A percentile compares a stretch with the other conserved stretches of the same genome.
These are phyloP conservation scores for Termitomyces sp. DNA, from an alignment of 768 basidiomycete genomes.

Conservation along the genomic window DNA sequence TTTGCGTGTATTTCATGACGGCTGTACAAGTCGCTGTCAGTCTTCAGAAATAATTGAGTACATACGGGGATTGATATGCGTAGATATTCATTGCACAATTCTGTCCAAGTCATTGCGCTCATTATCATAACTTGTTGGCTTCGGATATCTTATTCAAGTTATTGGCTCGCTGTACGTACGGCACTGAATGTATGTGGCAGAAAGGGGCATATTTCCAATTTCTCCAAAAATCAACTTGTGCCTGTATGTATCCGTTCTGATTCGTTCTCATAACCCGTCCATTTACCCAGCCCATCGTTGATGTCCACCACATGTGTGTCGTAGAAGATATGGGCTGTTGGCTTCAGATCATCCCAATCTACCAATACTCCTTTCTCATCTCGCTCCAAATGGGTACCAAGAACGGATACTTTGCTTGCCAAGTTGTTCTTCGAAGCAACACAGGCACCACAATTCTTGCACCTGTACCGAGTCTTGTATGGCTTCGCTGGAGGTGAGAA, in stretches of 20 bases:
- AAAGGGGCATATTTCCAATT: constrained; percentile 5
- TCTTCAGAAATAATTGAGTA: constrained; percentile 15
- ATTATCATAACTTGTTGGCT: background rate
- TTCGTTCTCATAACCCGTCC: constrained; percentile 59
- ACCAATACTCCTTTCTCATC: constrained; percentile 49
- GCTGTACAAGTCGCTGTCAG: constrained; percentile 8
- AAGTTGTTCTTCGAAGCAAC: constrained; percentile 54
- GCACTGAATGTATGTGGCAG: background rate
- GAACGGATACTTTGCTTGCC: constrained; percentile 51
- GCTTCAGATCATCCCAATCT: constrained; percentile 54
- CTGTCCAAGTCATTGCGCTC: background rate
- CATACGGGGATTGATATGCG: no score
- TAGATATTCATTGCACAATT: no score
- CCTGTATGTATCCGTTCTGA: constrained; percentile 38
- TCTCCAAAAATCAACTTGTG: constrained; percentile 1
- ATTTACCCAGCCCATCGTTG: constrained; percentile 56
- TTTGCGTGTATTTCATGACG: constrained; percentile 38
- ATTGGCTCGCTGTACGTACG: background rate
- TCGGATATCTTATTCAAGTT: background rate
- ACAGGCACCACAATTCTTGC: constrained; percentile 56
- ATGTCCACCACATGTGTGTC: constrained; percentile 59
- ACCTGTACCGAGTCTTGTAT: constrained; percentile 62
- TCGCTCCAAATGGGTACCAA: constrained; percentile 56
- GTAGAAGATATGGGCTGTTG: constrained; percentile 68
- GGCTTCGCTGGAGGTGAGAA: constrained; percentile 51